Conservation (phyloP, 2,329 filamentous ascomycete species). For the Monosporascus cannonballus region DNA sequence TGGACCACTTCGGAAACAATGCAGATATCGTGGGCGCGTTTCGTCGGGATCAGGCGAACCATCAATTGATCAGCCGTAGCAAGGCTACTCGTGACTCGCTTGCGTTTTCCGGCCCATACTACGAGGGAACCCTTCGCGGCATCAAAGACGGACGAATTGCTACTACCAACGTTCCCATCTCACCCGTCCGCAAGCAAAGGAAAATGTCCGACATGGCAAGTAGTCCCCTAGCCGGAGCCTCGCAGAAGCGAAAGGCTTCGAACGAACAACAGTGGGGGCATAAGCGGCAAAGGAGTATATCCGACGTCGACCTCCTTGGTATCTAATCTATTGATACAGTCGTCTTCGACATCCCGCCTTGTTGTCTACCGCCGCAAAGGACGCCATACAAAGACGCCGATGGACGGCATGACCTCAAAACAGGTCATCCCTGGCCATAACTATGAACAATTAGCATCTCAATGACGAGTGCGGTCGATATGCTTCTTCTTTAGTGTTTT, state of each 20-base stretch:
- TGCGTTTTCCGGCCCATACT: constrained; percentile 54
- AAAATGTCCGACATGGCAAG: constrained; percentile 38
- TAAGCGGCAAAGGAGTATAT: constrained; percentile 54
- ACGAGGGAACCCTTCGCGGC: constrained; percentile 54
- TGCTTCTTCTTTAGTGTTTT: too few species aligned
- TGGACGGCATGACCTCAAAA: constrained; percentile 22
- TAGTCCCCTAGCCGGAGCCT: constrained; percentile 43
- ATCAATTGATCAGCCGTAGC: constrained; percentile 54
- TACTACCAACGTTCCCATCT: constrained; percentile 62
- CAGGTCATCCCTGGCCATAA: constrained; percentile 25
- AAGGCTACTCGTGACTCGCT: constrained; percentile 58
- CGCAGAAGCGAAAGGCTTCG: constrained; percentile 52
- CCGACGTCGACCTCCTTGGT: constrained; percentile 45
- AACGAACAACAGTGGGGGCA: constrained; percentile 36
- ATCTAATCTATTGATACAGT: constrained; percentile 28
- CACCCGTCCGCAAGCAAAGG: constrained; percentile 57
- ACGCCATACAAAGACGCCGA: constrained; percentile 17
- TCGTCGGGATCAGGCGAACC: constrained; percentile 61
- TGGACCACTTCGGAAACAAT: constrained; percentile 63
- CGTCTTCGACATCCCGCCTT: constrained; percentile 5
- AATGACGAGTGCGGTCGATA: too few species aligned
- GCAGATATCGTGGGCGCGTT: constrained; percentile 70
- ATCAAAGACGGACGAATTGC: constrained; percentile 61
- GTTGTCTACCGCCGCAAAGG: neutral
- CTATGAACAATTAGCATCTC: constrained; percentile 13